Conservation (phyloP, 2,329 filamentous ascomycete genomes). For the Curvularia sp. region DNA sequence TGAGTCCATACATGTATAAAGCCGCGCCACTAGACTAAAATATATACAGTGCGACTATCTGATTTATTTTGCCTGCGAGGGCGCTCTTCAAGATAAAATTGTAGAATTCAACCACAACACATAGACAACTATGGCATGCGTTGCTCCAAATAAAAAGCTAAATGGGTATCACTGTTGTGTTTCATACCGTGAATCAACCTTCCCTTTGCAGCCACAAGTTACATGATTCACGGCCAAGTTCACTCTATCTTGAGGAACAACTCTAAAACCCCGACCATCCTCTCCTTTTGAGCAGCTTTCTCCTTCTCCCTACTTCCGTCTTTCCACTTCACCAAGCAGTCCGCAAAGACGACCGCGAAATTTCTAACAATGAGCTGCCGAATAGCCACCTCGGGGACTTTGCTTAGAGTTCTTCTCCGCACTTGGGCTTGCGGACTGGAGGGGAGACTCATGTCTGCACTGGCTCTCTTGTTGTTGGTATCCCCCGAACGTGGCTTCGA, state of each 20-base stretch:
- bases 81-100: neutral
- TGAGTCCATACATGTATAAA: neutral
- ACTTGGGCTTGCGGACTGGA: constrained; percentile 48
- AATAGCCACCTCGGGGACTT: constrained; percentile 60
- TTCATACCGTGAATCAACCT: neutral
- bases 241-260: constrained; percentile 63
- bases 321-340: constrained; percentile 65
- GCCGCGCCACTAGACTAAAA: neutral
- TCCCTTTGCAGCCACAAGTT: neutral
- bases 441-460: constrained; percentile 34
- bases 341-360: constrained; percentile 71
- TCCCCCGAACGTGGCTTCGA: constrained; percentile 32
- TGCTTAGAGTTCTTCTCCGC: constrained; percentile 50
- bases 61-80: neutral
- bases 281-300: constrained; percentile 66
- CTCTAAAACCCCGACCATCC: constrained; percentile 71
- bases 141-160: neutral
- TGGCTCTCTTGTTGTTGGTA: constrained; percentile 31
- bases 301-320: constrained; percentile 62
- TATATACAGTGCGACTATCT: neutral
- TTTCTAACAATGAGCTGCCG: constrained; percentile 66
- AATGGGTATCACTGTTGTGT: constrained; percentile 1
- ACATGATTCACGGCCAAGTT: neutral
- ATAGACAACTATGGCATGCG: neutral
- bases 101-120: neutral